A percentile compares a stretch with the other conserved stretches of the same genome.
phyloP scores from a whole-genome alignment of 495 filamentous ascomycete genomes.

The Penicillium paradoxum region DNA sequence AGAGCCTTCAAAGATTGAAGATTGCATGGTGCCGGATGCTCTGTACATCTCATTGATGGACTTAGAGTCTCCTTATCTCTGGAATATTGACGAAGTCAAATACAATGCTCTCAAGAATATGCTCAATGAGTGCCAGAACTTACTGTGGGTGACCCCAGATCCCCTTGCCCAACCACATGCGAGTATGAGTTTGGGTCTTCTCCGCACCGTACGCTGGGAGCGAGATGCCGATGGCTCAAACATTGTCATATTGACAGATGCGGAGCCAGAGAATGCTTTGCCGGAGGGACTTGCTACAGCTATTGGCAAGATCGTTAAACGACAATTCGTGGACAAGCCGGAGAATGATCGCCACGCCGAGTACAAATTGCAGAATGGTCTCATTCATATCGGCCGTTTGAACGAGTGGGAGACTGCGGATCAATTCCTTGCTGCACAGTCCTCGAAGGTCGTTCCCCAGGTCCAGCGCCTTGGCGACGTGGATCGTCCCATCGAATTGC shows the following conservation, averaged over 20 bases:
- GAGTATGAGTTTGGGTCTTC: constrained; percentile 20
- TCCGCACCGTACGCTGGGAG: constrained; percentile 28
- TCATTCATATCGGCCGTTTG: constrained; percentile 28
- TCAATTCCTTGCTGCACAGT: constrained; percentile 14
- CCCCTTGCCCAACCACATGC: neutral
- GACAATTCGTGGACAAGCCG: constrained; percentile 16
- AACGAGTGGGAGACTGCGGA: constrained; percentile 16
- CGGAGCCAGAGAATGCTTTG: neutral
- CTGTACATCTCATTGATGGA: constrained; percentile 18
- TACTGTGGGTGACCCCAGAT: constrained; percentile 37
- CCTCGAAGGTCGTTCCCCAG: constrained; percentile 1
- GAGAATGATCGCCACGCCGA: constrained; percentile 20
- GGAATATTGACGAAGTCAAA: neutral
- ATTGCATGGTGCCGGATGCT: neutral
- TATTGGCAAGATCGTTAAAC: constrained; percentile 13
- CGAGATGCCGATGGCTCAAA: constrained; percentile 23
- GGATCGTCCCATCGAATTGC: constrained; percentile 8
- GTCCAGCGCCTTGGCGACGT: constrained; percentile 5
- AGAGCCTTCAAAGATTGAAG: neutral
- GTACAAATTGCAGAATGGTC: constrained; percentile 17
- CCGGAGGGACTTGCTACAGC: neutral
- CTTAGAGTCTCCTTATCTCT: constrained; percentile 8
- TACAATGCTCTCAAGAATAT: constrained; percentile 15
- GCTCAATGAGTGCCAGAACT: constrained; percentile 18
- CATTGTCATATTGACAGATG: constrained; percentile 16